Evolutionary conservation across 129 eudicot genomes (phyloP), one percentile per base, ranked within the genome.

Genomic region (Lactuca sativa): DNA sequence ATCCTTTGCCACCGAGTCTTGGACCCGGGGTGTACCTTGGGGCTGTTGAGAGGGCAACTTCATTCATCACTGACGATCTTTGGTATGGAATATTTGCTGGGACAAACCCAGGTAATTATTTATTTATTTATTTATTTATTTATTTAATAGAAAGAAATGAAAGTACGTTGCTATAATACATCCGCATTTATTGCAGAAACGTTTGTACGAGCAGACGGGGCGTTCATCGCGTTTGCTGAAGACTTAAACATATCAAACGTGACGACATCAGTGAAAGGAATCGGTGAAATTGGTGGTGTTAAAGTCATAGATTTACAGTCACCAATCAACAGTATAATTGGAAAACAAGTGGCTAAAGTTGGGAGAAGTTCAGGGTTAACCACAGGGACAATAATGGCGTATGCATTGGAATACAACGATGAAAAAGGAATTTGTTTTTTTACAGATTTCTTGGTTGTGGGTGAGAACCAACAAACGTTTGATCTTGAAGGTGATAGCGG

Each of bases 401-500:
- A 90, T 47, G 86, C 91, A 34, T 79, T 90, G 9, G 97, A 90
- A 74, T 90, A 90, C 83, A 90, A 90, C 62, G 90, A 90, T 51
- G 86, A 79, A 60, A 90, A 90, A 79, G 95, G 97, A 40, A 85
- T 85, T 52, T 90, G 95, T 69, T 86, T 90, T 74, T 81, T 90
- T 64, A 90, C 97, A 8, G 97, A 90, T 80, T 84, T 90, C 75
- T 82, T 90, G 57, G 97, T 90, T 56, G 88, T 90, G 8, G 97
- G 97, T 7, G 89, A 90, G 78, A 90, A 86, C 78, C 95, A 84
- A 59, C 84, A 86, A 74, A 86, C 95, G 0, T 90, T 90, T 77
- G 97, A 90, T 77, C 95, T 90, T 74, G 97, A 90, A 85, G 97
- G 97, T 67, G 97, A 90, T 57, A 90, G 97, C 63, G 97, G 97